These are phyloP conservation scores for Penstemon barbatus DNA, from an alignment of 257 asterid genomes.

Conservation along the genomic window DNA sequence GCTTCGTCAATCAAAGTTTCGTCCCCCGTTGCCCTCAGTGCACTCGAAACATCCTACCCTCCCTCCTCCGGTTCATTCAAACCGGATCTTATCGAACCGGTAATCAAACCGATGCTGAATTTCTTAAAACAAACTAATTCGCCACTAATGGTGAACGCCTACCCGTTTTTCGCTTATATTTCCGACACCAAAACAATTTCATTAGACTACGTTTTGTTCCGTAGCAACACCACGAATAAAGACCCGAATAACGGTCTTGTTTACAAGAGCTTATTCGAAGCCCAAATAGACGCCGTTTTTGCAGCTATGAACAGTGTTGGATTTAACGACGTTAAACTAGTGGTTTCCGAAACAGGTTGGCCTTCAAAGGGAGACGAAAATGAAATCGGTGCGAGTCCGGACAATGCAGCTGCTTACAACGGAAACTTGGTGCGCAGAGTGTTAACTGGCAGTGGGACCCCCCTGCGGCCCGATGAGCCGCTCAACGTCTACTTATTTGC, in stretches of 20 bases:
- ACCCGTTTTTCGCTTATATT: constrained; percentile 64
- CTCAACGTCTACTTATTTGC: constrained; percentile 61
- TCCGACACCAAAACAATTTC: constrained; percentile 59
- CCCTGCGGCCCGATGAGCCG: constrained; percentile 53
- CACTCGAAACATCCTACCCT: constrained; percentile 59
- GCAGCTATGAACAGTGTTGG: constrained; percentile 50
- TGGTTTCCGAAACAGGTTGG: constrained; percentile 77
- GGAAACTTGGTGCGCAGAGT: constrained; percentile 63
- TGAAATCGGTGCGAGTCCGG: constrained; percentile 50
- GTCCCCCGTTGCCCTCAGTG: constrained; percentile 65
- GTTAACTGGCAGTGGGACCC: constrained; percentile 56
- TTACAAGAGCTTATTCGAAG: constrained; percentile 58
- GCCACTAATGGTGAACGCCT: constrained; percentile 58
- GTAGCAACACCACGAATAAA: constrained; percentile 39
- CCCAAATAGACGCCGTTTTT: constrained; percentile 75
- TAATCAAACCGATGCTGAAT: constrained; percentile 61
- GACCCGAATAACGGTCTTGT: constrained; percentile 63
- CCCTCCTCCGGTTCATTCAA: constrained; percentile 66
- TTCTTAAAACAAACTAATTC: constrained; percentile 59
- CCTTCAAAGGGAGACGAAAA: constrained; percentile 66
- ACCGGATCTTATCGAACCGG: constrained; percentile 56
- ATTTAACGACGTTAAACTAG: constrained; percentile 43
- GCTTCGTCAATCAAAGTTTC: constrained; percentile 45
- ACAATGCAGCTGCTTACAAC: constrained; percentile 65
- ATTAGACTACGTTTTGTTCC: constrained; percentile 52